A percentile compares a stretch with the other conserved stretches of the same genome.
These are phyloP conservation scores for Cyclocybe aegerita DNA, from an alignment of 768 basidiomycete genomes.

Conservation along the genomic window DNA sequence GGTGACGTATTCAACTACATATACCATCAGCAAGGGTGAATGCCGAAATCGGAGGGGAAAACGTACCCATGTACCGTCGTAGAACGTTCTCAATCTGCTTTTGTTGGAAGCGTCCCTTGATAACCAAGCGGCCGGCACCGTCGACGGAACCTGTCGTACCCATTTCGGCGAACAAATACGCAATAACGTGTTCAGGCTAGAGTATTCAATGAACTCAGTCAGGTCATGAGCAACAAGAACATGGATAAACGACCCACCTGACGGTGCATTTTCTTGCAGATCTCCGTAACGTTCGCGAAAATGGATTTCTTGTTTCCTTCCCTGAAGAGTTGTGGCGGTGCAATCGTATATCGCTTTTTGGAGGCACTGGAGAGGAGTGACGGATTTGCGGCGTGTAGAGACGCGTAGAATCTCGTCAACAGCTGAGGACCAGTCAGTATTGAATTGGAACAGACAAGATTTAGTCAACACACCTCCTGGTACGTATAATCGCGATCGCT, in stretches of 20 bases:
- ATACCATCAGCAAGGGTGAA: not conserved
- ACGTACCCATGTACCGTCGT: constrained; percentile 91
- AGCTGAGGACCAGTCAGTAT: constrained; percentile 50
- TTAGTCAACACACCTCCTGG: constrained; percentile 61
- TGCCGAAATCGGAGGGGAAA: not conserved
- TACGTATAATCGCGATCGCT: constrained; percentile 97
- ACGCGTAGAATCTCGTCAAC: constrained; percentile 87
- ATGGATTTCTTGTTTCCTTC: constrained; percentile 98
- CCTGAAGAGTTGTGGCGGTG: constrained; percentile 89
- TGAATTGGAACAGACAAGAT: not conserved
- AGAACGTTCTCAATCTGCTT: constrained; percentile 98
- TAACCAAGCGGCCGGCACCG: constrained; percentile 87
- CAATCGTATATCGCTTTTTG: constrained; percentile 95
- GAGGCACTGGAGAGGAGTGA: constrained; percentile 77
- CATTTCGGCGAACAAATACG: constrained; percentile 96
- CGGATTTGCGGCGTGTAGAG: constrained; percentile 92
- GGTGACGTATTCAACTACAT: constrained; percentile 92
- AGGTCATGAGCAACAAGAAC: not conserved
- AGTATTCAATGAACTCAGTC: not conserved
- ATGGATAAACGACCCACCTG: constrained; percentile 32
- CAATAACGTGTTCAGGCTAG: constrained; percentile 95
- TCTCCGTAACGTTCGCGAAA: constrained; percentile 95
- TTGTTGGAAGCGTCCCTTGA: constrained; percentile 97
- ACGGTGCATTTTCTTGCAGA: constrained; percentile 98
- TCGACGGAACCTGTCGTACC: constrained; percentile 97